Evolutionary conservation across 1,139 yeast genomes (phyloP), one percentile per base, ranked within the genome.

Genomic region (Candida sp.): DNA sequence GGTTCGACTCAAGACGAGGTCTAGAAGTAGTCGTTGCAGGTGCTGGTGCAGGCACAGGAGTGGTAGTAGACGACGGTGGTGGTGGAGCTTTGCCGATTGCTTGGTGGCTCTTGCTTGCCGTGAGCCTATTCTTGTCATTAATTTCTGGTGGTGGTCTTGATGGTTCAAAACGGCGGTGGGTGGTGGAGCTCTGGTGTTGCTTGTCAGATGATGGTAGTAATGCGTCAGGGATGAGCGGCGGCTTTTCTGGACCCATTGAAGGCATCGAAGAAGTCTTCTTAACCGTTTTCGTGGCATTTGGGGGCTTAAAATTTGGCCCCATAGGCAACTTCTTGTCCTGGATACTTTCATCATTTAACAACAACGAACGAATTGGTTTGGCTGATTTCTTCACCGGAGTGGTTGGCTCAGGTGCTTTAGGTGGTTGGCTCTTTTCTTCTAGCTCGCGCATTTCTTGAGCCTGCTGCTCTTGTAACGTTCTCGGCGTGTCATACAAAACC

Each of bases 401-500:
- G 6, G 25, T 37, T 34, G 46, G 40, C 11, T 38, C 41, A 12
- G 27, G 22, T 28, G 27, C 27, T 4, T 23, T 28, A n/a, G 11
- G 28, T 22, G 30, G 12, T 33, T 27, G 26, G 11, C 27, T 34
- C 31, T 23, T 33, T 40, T 40, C 42, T 37, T 44, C 47, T 3
- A 34, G 38, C 17, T 34, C 40, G 5, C 34, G 32, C 11, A 12
- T 27, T 37, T 44, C 39, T 22, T 44, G 26, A 5, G 42, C 35
- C n/a, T 35, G 42, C 23, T 44, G 35, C n/a, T 44, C 47, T 37
- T 37, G 42, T 12, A 46, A 25, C 26, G 44, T 41, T 40, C 35
- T 26, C 33, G 48, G 34, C 9, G 48, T 40, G n/a, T 46, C 48
- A 46, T 40, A 32, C 33, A 46, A 40, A 28, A 44, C 47, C 48